Conservation (phyloP, 2,329 filamentous ascomycete genomes). For the Colletotrichum viniferum region DNA sequence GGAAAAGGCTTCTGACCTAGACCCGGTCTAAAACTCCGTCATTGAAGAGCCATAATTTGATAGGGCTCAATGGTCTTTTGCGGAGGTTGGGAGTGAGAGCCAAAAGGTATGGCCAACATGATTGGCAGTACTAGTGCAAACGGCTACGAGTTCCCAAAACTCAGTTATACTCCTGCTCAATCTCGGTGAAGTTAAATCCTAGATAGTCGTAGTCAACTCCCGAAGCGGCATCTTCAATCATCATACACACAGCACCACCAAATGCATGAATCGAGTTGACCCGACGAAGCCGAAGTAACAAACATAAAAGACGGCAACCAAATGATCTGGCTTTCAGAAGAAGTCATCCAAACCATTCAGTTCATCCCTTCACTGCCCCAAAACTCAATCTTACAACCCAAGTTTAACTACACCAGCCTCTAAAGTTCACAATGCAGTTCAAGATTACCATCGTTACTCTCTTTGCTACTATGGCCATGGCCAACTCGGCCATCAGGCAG, state of each 20-base stretch:
- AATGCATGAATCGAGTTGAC: background rate
- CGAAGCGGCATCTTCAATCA: background rate
- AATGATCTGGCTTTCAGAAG: background rate
- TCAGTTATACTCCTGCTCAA: background rate
- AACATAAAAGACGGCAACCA: background rate
- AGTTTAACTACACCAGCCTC: background rate
- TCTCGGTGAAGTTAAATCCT: background rate
- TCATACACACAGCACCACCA: background rate
- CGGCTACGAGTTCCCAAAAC: rapidly evolving
- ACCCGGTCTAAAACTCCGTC: no score
- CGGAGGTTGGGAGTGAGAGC: background rate
- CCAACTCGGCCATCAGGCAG: background rate
- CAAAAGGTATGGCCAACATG: rapidly evolving
- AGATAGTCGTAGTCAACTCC: background rate
- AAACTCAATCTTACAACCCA: background rate
- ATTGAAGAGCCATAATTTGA: background rate
- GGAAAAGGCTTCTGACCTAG: no score
- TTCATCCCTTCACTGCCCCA: background rate
- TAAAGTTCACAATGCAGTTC: background rate
- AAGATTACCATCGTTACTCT: background rate
- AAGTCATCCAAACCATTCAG: background rate
- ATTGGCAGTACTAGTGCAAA: background rate
- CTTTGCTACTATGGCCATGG: background rate
- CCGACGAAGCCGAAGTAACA: background rate
- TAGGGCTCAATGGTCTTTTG: background rate